These are phyloP conservation scores for Blastocystis sp. DNA, from an alignment of 352 stramenopile genomes.

Conservation along the genomic window DNA sequence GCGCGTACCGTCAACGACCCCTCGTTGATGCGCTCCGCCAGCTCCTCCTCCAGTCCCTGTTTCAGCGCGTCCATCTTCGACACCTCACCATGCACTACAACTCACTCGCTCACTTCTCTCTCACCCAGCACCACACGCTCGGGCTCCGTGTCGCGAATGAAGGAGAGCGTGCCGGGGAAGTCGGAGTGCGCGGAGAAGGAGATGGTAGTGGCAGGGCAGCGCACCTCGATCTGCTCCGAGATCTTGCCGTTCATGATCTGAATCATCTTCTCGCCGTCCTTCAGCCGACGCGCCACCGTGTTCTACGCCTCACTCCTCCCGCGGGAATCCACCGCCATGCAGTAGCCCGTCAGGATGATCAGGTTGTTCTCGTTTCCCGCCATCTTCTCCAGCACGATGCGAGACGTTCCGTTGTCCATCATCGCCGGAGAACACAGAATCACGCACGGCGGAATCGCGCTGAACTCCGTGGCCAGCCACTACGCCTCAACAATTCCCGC, in stretches of 20 bases:
- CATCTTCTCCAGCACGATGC: constrained; percentile 95
- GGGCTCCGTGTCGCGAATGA: constrained; percentile 87
- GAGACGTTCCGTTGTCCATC: constrained; percentile 93
- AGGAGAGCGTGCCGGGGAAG: constrained; percentile 90
- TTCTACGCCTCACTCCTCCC: neutral
- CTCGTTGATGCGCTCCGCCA: constrained; percentile 87
- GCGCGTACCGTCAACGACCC: constrained; percentile 83
- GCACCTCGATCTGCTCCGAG: constrained; percentile 48
- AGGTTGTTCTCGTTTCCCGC: constrained; percentile 94
- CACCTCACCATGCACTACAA: constrained; percentile 71
- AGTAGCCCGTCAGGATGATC: constrained; percentile 96
- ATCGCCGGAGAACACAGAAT: constrained; percentile 97
- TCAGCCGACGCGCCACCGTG: constrained; percentile 39
- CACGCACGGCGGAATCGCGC: constrained; percentile 74
- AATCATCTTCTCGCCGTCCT: constrained; percentile 44
- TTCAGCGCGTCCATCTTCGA: constrained; percentile 79
- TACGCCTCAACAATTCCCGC: neutral
- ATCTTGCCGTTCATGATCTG: neutral
- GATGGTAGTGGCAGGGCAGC: constrained; percentile 89
- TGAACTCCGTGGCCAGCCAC: constrained; percentile 1
- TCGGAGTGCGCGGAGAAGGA: constrained; percentile 94
- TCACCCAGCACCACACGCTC: constrained; percentile 77
- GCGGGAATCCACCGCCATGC: constrained; percentile 67
- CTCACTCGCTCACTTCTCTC: neutral
- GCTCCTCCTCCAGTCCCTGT: constrained; percentile 94